A percentile compares a stretch with the other conserved stretches of the same genome.
These are phyloP conservation scores for Amanita pallidorosea DNA, from an alignment of 768 basidiomycete genomes.

Conservation along the genomic window DNA sequence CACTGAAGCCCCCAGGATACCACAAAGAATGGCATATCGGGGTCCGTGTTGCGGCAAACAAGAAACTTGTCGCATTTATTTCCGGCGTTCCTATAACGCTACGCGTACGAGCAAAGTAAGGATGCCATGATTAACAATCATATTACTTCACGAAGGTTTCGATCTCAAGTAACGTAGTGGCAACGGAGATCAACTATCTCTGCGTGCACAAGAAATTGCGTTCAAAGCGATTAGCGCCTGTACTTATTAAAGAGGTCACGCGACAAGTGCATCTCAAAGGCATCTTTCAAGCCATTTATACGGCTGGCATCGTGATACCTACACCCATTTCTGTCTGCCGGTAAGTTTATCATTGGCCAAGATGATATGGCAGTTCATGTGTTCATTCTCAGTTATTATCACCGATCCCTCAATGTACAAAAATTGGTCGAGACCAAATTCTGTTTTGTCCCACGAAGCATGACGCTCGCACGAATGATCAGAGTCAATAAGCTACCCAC, in stretches of 20 bases:
- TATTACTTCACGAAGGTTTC: background rate
- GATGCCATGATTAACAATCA: conserved; percentile 2
- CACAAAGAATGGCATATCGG: conserved; percentile 93
- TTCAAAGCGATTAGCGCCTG: conserved; percentile 88
- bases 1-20: conserved; percentile 89
- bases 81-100: conserved; percentile 83
- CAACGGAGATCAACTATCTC: conserved; percentile 94
- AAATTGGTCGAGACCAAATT: conserved; percentile 91
- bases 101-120: conserved; percentile 78
- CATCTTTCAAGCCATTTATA: conserved; percentile 96
- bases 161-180: conserved; percentile 43
- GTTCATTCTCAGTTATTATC: conserved; percentile 57
- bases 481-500: conserved; percentile 59
- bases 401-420: conserved; percentile 82
- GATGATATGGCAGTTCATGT: conserved; percentile 4
- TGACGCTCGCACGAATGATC: conserved; percentile 89
- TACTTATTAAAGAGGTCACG: conserved; percentile 96
- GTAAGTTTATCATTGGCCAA: conserved; percentile 25
- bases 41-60: conserved; percentile 81
- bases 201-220: conserved; percentile 97
- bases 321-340: conserved; percentile 85
- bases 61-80: conserved; percentile 95
- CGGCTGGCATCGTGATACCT: conserved; percentile 86
- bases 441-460: conserved; percentile 74
- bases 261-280: conserved; percentile 83